Base-by-base conservation (phyloP, 179 eudicot genomes). In the Drosera spatulata region DNA sequence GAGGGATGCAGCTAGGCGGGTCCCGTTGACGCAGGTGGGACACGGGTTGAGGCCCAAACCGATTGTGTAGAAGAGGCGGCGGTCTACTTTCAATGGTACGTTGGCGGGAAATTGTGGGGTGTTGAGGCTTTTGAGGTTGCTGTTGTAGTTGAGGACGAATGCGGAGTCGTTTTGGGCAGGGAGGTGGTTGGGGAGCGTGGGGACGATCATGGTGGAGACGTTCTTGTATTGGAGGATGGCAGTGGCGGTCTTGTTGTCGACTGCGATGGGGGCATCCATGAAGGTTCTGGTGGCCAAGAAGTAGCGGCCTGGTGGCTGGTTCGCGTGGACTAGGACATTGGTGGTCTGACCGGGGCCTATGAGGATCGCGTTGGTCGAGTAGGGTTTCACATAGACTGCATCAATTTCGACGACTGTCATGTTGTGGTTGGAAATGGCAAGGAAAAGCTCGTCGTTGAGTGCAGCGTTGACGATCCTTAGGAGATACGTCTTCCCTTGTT, bases 331-430 rank as follows among this genome's bases (percentile, higher is more conserved):
- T 41, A 79, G 61, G 7, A 58, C 80, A 47, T 72, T 75, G 12
- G 80, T 79, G 15, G 83, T 79, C 59, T 79, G 83, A 9, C 83
- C 83, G 0, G 83, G 83, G 42, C 75, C 72, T 2, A 76, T 39
- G 13, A 79, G 69, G 50, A 79, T 62, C 4, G 83, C 76, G 63
- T 73, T 62, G 1, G 76, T 68, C 5, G 48, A 53, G 49, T 73
- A 67, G 10, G 80, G 83, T 44, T 79, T 79, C 0, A 79, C 80
- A 39, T 79, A 79, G 10, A 76, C 56, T 37, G 83, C 83, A 38
- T 79, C 83, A 10, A 73, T 78, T 55, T 79, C 83, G 10, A 79
- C 83, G 12, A 79, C 80, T 15, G 77, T 75, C 41, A 79, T 73
- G n/a, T 60, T 53, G 68, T 79, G 83, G 6, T 61, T 64, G 11